Evolutionary conservation across 768 basidiomycete species (phyloP).

Genomic region (Suillus decipiens): DNA sequence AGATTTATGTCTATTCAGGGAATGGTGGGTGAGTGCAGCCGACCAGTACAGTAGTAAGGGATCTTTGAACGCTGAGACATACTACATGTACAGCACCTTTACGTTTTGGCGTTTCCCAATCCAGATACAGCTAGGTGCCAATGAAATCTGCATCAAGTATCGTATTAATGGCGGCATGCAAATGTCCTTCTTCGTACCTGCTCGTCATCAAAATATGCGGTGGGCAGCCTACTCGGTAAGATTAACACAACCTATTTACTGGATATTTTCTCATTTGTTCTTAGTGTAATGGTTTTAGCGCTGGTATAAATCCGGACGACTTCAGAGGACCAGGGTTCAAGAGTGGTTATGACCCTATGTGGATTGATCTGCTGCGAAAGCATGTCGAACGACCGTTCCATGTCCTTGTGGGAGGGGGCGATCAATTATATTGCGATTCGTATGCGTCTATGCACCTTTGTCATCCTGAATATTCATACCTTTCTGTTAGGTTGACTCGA

Average conservation of each 20-base stretch:
- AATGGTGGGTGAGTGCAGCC: slow-evolving; percentile 47
- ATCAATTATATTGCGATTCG: slow-evolving; percentile 89
- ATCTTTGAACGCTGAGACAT: slow-evolving; percentile 5
- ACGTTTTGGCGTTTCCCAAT: slow-evolving; percentile 96
- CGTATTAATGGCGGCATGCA: slow-evolving; percentile 78
- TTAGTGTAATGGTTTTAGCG: slow-evolving; percentile 86
- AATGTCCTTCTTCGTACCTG: slow-evolving; percentile 84
- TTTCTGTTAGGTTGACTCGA: slow-evolving; percentile 58
- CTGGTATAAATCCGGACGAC: slow-evolving; percentile 87
- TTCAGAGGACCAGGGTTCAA: slow-evolving; percentile 81
- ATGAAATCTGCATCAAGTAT: slow-evolving; percentile 80
- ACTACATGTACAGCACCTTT: slow-evolving; percentile 55
- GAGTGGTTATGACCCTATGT: slow-evolving; percentile 87
- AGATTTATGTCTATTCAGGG: slow-evolving; percentile 70
- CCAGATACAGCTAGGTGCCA: slow-evolving; percentile 68
- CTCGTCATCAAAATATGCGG: slow-evolving; percentile 77
- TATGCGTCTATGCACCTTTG: slow-evolving; percentile 32
- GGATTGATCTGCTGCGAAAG: slow-evolving; percentile 87
- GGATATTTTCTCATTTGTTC: slow-evolving; percentile 5
- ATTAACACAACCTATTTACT: background rate
- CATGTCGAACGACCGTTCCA: slow-evolving; percentile 86
- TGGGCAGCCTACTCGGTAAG: slow-evolving; percentile 87
- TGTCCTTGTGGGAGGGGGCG: slow-evolving; percentile 90
- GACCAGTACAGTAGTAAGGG: background rate
- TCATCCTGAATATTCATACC: slow-evolving; percentile 8